Percentiles rank a stretch among this genome's conserved stretches.
Conservation (phyloP, 2,329 filamentous ascomycete genomes). For the Talaromyces sp. region DNA sequence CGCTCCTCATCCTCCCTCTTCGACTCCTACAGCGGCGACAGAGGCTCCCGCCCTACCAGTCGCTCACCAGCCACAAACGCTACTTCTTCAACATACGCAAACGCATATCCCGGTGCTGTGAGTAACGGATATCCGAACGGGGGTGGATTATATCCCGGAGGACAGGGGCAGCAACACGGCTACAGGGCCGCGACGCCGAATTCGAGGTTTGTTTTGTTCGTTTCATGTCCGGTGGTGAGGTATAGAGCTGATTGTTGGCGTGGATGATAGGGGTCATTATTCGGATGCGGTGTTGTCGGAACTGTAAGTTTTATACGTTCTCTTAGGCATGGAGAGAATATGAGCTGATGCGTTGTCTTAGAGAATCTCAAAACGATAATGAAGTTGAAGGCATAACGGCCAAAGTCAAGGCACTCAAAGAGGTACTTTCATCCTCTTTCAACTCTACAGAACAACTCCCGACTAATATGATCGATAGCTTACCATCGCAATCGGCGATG, state of each 20-base stretch:
- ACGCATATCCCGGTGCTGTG: slow-evolving; percentile 28
- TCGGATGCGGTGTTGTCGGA: slow-evolving; percentile 73
- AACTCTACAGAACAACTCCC: not conserved
- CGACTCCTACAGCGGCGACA: slow-evolving; percentile 64
- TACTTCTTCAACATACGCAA: slow-evolving; percentile 53
- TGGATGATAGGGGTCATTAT: slow-evolving; percentile 72
- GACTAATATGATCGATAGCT: slow-evolving; percentile 15
- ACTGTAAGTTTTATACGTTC: not conserved
- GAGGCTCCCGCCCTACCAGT: slow-evolving; percentile 34
- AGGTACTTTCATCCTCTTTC: slow-evolving; percentile 57
- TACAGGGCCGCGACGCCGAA: slow-evolving; percentile 60
- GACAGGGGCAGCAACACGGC: not conserved
- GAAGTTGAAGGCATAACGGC: slow-evolving; percentile 87
- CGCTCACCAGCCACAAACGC: slow-evolving; percentile 35
- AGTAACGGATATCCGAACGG: slow-evolving; percentile 20
- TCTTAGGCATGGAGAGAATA: not conserved
- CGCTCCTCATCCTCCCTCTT: slow-evolving; percentile 71
- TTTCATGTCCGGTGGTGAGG: slow-evolving; percentile 17
- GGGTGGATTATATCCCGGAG: slow-evolving; percentile 22
- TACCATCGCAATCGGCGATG: slow-evolving; percentile 21
- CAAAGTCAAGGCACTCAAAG: slow-evolving; percentile 86
- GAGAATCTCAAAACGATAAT: slow-evolving; percentile 87
- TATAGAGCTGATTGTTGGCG: not conserved
- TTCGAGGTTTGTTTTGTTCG: slow-evolving; percentile 54
- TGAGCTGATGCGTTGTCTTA: not conserved